Conservation (phyloP, 2,329 filamentous ascomycete genomes). For the Akanthomyces dipterigenus region DNA sequence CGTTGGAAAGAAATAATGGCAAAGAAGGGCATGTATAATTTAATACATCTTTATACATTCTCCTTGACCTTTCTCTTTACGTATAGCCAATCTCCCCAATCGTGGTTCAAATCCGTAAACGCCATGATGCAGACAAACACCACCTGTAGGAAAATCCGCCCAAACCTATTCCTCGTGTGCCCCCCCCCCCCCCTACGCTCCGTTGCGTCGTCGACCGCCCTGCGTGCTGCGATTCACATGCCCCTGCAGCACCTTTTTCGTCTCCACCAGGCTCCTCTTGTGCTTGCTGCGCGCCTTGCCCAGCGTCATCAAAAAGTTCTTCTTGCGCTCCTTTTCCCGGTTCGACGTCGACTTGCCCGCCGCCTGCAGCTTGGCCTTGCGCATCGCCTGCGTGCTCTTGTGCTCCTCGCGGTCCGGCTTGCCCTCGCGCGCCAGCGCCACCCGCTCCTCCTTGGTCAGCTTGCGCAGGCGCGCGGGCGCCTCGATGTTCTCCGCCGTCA, state of each 20-base stretch:
- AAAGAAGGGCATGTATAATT: not conserved
- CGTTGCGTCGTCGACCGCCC: constrained; percentile 75
- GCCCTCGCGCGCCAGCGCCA: constrained; percentile 75
- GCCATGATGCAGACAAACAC: not conserved
- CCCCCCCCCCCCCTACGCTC: constrained; percentile 19
- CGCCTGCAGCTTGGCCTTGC: constrained; percentile 78
- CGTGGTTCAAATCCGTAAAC: not conserved
- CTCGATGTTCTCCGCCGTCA: constrained; percentile 89
- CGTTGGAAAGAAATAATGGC: not conserved
- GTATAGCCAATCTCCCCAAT: not conserved
- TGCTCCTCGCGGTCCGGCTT: constrained; percentile 73
- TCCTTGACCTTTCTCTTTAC: not conserved
- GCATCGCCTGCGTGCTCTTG: constrained; percentile 76
- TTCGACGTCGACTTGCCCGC: constrained; percentile 96
- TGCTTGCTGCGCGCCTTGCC: constrained; percentile 94
- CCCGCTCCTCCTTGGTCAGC: constrained; percentile 80
- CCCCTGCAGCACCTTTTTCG: constrained; percentile 69
- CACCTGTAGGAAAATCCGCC: not conserved
- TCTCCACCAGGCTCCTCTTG: constrained; percentile 87
- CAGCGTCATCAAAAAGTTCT: constrained; percentile 98
- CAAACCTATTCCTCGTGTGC: not conserved
- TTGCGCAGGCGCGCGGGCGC: constrained; percentile 76
- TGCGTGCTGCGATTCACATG: constrained; percentile 79
- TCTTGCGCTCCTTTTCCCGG: constrained; percentile 91
- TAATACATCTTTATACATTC: too few species aligned